These are phyloP conservation scores for Arthrobotrys sinensis DNA, from an alignment of 2,329 filamentous ascomycete species.

Conservation along the genomic window DNA sequence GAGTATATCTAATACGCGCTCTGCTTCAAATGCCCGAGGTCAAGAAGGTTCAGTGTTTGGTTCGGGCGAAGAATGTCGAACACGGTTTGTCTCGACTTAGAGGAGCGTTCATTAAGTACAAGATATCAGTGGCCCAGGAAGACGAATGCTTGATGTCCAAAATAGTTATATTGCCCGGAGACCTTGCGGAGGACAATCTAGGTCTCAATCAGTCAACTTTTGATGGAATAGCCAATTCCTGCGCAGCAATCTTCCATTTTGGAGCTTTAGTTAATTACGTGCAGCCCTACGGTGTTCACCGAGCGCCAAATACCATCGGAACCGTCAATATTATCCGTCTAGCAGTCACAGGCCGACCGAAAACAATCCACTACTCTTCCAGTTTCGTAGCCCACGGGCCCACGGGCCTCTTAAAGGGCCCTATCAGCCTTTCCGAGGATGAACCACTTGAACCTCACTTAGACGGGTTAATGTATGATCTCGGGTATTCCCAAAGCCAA, in stretches of 20 bases:
- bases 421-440: conserved; percentile 10
- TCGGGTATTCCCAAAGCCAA: conserved; percentile 29
- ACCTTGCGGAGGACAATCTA: conserved; percentile 12
- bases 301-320: conserved; percentile 24
- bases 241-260: conserved; percentile 25
- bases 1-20: conserved; percentile 19
- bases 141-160: conserved; percentile 3
- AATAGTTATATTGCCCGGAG: conserved; percentile 20
- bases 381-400: conserved; percentile 27
- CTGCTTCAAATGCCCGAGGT: conserved; percentile 29
- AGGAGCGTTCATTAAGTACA: conserved; percentile 10
- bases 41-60: conserved; percentile 20
- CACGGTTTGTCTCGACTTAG: conserved; percentile 27
- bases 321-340: conserved; percentile 28
- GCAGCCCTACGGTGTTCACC: conserved; percentile 20
- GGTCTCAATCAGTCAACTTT: conserved; percentile 8
- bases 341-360: conserved; percentile 20
- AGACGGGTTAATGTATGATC: conserved; percentile 16
- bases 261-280: conserved; percentile 29
- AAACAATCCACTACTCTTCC: conserved; percentile 27
- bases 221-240: background rate
- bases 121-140: background rate
- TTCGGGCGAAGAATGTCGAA: conserved; percentile 13
- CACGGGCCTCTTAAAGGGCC: conserved; percentile 20
- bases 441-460: conserved; percentile 24